Evolutionary conservation across 2,329 filamentous ascomycete genomes (phyloP), one percentile per base, ranked within the genome.

Genomic region (Arthrobotrys megalospora): DNA sequence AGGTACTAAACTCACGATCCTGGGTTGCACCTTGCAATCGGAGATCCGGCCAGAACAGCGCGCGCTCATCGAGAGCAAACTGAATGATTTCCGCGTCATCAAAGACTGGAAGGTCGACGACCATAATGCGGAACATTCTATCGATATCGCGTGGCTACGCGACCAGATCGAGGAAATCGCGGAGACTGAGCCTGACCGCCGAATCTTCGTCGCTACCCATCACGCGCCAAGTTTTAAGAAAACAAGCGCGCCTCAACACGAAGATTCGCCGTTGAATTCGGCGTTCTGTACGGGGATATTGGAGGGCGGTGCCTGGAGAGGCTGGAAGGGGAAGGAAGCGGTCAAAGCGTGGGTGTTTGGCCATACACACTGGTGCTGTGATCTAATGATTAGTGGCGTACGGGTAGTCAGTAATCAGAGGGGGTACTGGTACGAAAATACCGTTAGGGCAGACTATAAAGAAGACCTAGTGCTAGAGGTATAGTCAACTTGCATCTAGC

Each of bases 21-120:
- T 90, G 1, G 89, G 89, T 5, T 90, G 88, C 79, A 89, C 88
- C 1, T 84, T 91, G 0, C 90, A 88, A 87, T 89, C 88, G 0
- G 80, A 82, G 0, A 85, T 91, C 5, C 84, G 86, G 0, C 79
- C 84, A 0, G 82, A 85, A 4, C 83, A 84, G 3, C 82, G 80
- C 10, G 82, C 82, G 0, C 80, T 85, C 3, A 86, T 90, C 12
- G 55, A 83, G 28, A 82, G 82, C 38, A 87, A 84, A 73, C 83
- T 90, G 8, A 86, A 85, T 19, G 89, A 91, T 81, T 90, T 89
- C 65, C 83, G 85, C 28, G 64, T 69, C n/a, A 85, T 85, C 32
- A 90, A 90, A n/a, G 47, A 82, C 14, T 91, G 89, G 89, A 86
- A 84, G 0, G 82, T 87, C 0, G 83, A 85, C 12, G 82, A 83